Base-by-base conservation (phyloP, 179 eudicot species). In the Actinidia chinensis region DNA sequence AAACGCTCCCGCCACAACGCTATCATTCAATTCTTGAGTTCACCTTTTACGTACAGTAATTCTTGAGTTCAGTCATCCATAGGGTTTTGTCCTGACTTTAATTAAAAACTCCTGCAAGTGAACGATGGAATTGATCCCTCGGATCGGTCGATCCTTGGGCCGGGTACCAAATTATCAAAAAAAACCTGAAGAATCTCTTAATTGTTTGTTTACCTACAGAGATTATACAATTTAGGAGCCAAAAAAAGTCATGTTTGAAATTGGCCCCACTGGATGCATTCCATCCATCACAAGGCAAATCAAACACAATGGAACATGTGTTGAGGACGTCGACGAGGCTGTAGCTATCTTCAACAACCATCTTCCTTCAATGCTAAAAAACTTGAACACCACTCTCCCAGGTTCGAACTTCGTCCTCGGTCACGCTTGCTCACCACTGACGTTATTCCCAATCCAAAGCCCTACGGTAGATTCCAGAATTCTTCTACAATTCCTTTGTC, bases 241-340 rank as follows among this genome's bases (percentile, higher is more conserved):
- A 85, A 92, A 79, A 93, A 89, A 81, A 6, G 77, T 93, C 8
- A 68, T 85, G 75, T 90, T 91, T 50, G 95, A 90, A 79, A 44
- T 93, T 0, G 97, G 97, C 2, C 92, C 95, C 0, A 68, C 87
- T 52, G 97, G 97, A 17, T 93, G 97, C 84, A 81, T 88, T 17
- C 93, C 95, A 10, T 74, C 89, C 11, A 56, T 80, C 6, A 74
- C 78, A 8, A 84, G 79, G 80, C 51, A 6, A 3, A n/a, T 22
- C 0, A 80, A 83, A 33, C 84, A 76, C 48, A 81, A 20, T 5
- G 92, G 86, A 28, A 61, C 33, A 69, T 91, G 95, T n/a, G 91
- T 84, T n/a, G 92, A 91, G 61, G 78, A 84, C 7, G 68, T 85
- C 22, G 90, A 91, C 74, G 17, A 76, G 55, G 81, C 84, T 0